Percentiles rank a stretch among this genome's conserved stretches.
These are phyloP conservation scores for Russula sp. DNA, from an alignment of 768 basidiomycete genomes.

Conservation along the genomic window DNA sequence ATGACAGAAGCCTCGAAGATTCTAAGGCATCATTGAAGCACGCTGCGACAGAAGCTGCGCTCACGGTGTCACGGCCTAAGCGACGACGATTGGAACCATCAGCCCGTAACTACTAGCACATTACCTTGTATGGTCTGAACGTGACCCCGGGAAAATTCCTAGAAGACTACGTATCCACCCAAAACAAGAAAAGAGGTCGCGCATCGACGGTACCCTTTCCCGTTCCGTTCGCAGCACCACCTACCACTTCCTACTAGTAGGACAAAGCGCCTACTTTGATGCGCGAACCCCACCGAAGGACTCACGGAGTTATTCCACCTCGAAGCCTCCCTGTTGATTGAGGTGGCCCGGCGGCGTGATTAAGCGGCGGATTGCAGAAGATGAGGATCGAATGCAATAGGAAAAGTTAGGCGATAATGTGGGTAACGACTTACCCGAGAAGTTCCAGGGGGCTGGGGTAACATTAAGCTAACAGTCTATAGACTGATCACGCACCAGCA, in stretches of 20 bases:
- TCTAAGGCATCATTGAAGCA: slow-evolving; percentile 17
- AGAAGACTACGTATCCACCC: slow-evolving; percentile 2
- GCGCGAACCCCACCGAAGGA: slow-evolving; percentile 6
- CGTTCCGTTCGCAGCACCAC: neutral
- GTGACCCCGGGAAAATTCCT: slow-evolving; percentile 5
- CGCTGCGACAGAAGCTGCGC: slow-evolving; percentile 19
- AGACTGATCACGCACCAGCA: neutral
- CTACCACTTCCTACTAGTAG: neutral
- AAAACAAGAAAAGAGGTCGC: slow-evolving; percentile 10
- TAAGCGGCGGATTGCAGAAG: neutral
- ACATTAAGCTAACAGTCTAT: neutral
- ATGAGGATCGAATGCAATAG: neutral
- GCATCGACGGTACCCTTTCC: neutral
- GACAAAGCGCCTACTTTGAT: neutral
- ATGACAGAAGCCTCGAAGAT: slow-evolving; percentile 5
- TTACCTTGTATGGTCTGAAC: slow-evolving; percentile 12
- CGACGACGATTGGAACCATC: neutral
- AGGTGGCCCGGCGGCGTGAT: neutral
- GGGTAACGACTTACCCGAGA: slow-evolving; percentile 5
- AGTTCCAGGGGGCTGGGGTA: neutral
- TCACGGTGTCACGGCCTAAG: slow-evolving; percentile 2
- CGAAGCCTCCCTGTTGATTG: neutral
- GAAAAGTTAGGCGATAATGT: neutral
- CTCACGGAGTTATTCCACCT: slow-evolving; percentile 1
- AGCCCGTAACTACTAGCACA: neutral